Percentiles rank a stretch among this genome's conserved stretches.
Evolutionary conservation across 169 alveolate genomes (phyloP).

Genomic region (Plasmodium adleri): DNA sequence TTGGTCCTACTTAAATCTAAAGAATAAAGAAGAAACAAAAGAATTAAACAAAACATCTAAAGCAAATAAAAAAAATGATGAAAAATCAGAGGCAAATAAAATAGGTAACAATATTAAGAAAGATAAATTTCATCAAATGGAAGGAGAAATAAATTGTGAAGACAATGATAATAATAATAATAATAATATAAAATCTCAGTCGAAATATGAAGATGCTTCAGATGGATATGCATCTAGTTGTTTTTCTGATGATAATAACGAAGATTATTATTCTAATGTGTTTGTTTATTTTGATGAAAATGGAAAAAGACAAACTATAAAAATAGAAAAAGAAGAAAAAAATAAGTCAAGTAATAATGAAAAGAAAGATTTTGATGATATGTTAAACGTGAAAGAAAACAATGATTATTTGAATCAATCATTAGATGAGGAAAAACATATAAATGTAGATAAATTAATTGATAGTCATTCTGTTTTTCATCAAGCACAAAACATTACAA

Average conservation of each 20-base stretch:
- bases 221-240: slow-evolving; percentile 28
- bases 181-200: slow-evolving; percentile 1
- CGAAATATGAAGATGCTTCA: slow-evolving; percentile 10
- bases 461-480: slow-evolving; percentile 77
- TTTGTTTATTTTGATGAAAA: slow-evolving; percentile 72
- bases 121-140: slow-evolving; percentile 8
- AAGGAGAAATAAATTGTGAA: neutral
- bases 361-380: slow-evolving; percentile 19
- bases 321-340: slow-evolving; percentile 26
- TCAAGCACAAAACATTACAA: slow-evolving; percentile 66
- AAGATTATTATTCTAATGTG: slow-evolving; percentile 42
- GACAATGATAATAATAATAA: neutral
- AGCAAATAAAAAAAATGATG: slow-evolving; percentile 33
- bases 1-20: slow-evolving; percentile 59
- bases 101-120: neutral
- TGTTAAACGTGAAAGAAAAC: slow-evolving; percentile 29
- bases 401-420: neutral
- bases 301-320: slow-evolving; percentile 78
- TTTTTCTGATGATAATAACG: slow-evolving; percentile 35
- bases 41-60: slow-evolving; percentile 16
- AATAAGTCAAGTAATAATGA: neutral
- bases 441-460: slow-evolving; percentile 56
- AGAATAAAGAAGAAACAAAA: slow-evolving; percentile 6
- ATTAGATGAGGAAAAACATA: slow-evolving; percentile 75
- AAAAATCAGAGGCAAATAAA: slow-evolving; percentile 4